Evolutionary conservation across 257 asterid species (phyloP), one percentile per base, ranked within the genome.

Genomic region (Misopates orontium): DNA sequence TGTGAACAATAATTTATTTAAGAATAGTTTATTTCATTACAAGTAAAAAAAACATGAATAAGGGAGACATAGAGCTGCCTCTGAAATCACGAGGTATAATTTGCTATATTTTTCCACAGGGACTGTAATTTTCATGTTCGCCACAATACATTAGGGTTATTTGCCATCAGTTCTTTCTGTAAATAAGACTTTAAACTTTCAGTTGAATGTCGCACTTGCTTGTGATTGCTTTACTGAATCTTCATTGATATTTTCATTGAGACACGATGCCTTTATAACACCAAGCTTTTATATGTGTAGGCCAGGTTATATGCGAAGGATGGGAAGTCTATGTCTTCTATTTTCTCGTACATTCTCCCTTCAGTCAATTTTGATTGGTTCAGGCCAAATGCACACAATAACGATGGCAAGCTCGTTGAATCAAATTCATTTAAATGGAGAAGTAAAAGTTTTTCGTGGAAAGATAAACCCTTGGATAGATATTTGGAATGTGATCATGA

Each of bases 401-500:
- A 71, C 52, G 90, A 80, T 57, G 69, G 50, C 74, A 75, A 69
- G 72, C 73, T 82, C 31, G 52, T 73, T 44, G 78, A 76, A 60
- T 80, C 91, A 19, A 58, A 78, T 75, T 84, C 96, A 15, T 85
- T 82, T 69, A 76, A 77, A 32, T 87, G 96, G 95, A 82, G 84
- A 79, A 87, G 85, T 67, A 84, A 80, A 77, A 85, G 79, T 56
- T 91, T 85, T 76, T 80, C 91, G 8, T 57, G 36, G 77, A 82
- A 80, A 71, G 85, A 89, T 71, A 87, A 77, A 67, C 95, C 96
- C 24, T 55, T 87, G 81, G 95, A 85, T 22, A 78, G 79, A 70
- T 60, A 50, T 54, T 15, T 66, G 21, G 89, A 83, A 50, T 60
- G 66, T 68, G 67, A 75, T 28, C 60, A 31, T 39, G 82, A 63